Base-by-base conservation (phyloP, 2,329 filamentous ascomycete genomes). In the Verticillium albo-atrum region DNA sequence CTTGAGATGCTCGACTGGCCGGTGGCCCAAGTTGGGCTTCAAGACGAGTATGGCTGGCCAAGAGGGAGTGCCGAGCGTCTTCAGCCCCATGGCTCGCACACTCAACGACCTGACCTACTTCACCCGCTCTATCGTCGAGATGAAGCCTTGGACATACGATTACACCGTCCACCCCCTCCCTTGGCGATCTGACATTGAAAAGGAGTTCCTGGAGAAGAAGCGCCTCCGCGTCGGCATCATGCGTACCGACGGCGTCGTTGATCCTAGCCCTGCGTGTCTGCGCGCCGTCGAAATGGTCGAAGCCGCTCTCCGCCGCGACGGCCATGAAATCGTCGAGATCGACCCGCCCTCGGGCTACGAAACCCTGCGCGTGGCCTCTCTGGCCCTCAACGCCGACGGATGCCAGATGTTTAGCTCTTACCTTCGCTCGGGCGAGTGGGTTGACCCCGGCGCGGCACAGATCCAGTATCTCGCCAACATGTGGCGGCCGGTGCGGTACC, bases 11-110 rank as follows among this genome's bases (percentile, higher is more conserved):
- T 93, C 90, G 3, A 96, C 91, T 1, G 93, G 94, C 2, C 83
- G 93, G 55, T 97, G 93, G 92, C 91, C 92, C 1, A 96, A 96
- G 73, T 82, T 85, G 50, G 92, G 92, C 10, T 87, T 92, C 71
- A 85, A 84, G 62, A 97, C 93, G 0, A 93, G 89, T 67, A 97
- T 97, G 92, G 87, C 90, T 0, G 94, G 94, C 0, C 92, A 97
- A 71, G 94, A 97, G 70, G 93, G 92, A 1, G 87, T 97, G 32
- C 87, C 91, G 1, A 91, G 89, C 63, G 92, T 97, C 23, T 97
- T 93, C 75, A 94, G 90, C 60, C 93, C 93, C 5, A 97, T 98
- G 94, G 86, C 93, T 3, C 84, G 92, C 57, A 97, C 92, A 0
- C 75, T 97, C 60, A 84, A 87, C 63, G 93, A 97, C 69, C 77